Percentiles rank a stretch among this genome's conserved stretches.
These are phyloP conservation scores for Spiromastix sp. DNA, from an alignment of 2,329 filamentous ascomycete species.

Conservation along the genomic window DNA sequence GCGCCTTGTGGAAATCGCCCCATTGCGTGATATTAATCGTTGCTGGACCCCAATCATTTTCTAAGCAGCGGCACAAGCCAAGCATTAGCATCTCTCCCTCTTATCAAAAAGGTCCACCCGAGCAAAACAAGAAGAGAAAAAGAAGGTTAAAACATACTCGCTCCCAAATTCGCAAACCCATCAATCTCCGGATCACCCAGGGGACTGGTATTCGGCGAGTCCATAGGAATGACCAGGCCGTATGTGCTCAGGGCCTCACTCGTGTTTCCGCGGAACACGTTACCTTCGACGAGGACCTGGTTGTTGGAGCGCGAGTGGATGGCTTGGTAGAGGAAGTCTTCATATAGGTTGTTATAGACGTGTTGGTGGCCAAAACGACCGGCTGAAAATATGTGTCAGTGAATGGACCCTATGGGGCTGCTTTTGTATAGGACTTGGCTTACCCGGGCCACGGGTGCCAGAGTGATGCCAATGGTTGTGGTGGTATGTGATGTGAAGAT, in stretches of 20 bases:
- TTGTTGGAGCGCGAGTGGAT: conserved; percentile 41
- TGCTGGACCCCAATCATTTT: conserved; percentile 40
- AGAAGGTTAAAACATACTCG: conserved; percentile 27
- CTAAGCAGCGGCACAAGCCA: conserved; percentile 10
- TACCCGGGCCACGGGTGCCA: conserved; percentile 35
- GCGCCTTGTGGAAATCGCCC: conserved; percentile 39
- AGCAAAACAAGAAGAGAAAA: conserved; percentile 8
- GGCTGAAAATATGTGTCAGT: conserved; percentile 15
- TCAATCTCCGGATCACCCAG: conserved; percentile 46
- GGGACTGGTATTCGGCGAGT: conserved; percentile 44
- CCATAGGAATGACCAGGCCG: conserved; percentile 44
- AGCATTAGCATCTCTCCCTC: neutral
- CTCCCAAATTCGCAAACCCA: conserved; percentile 44
- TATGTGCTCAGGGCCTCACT: conserved; percentile 43
- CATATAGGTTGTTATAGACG: conserved; percentile 41
- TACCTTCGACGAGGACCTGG: conserved; percentile 41
- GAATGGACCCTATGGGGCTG: neutral
- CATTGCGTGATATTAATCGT: conserved; percentile 43
- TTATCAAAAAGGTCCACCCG: neutral
- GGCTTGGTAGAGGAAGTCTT: conserved; percentile 38
- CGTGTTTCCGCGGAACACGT: conserved; percentile 39
- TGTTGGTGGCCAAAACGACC: conserved; percentile 42
- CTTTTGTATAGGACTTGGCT: neutral
- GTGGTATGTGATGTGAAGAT: conserved; percentile 41
- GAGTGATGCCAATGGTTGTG: conserved; percentile 40